Evolutionary conservation across 106 monocot species (phyloP).

Genomic region (Allium sativum): DNA sequence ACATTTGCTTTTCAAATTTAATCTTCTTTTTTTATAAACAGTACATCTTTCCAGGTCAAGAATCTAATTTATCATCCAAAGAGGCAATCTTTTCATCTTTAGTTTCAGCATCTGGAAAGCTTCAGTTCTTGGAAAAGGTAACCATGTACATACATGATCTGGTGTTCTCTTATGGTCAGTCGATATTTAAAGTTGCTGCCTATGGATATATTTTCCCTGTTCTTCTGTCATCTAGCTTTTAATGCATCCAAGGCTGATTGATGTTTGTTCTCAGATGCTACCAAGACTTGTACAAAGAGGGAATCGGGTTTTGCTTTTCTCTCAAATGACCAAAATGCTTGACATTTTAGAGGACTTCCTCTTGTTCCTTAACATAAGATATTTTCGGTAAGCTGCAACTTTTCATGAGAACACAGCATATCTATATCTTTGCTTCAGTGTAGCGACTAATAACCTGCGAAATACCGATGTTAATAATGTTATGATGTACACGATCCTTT

Average conservation of each 20-base stretch:
- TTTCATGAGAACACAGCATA: too few species aligned
- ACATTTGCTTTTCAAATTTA: neutral
- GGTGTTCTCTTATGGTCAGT: too few species aligned
- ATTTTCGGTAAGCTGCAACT: slow-evolving; percentile 21
- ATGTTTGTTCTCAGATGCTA: slow-evolving; percentile 23
- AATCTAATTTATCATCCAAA: slow-evolving; percentile 11
- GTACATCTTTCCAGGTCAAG: slow-evolving; percentile 47
- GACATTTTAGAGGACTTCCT: slow-evolving; percentile 53
- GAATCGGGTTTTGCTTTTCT: slow-evolving; percentile 42
- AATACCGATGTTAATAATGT: too few species aligned
- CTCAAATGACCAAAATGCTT: slow-evolving; percentile 48
- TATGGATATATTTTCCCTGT: neutral
- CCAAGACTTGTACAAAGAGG: slow-evolving; percentile 42
- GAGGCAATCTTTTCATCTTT: slow-evolving; percentile 27
- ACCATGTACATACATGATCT: neutral
- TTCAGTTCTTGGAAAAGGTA: slow-evolving; percentile 48
- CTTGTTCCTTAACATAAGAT: slow-evolving; percentile 14
- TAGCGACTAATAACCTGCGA: too few species aligned
- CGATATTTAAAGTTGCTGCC: too few species aligned
- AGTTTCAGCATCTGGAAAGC: slow-evolving; percentile 37
- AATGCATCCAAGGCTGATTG: neutral
- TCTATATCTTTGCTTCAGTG: too few species aligned
- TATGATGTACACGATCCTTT: too few species aligned
- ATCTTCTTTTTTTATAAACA: slow-evolving; percentile 7
- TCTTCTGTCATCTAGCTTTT: neutral